These are phyloP conservation scores for Pseudocercospora crystallina DNA, from an alignment of 2,329 filamentous ascomycete genomes.

Conservation along the genomic window DNA sequence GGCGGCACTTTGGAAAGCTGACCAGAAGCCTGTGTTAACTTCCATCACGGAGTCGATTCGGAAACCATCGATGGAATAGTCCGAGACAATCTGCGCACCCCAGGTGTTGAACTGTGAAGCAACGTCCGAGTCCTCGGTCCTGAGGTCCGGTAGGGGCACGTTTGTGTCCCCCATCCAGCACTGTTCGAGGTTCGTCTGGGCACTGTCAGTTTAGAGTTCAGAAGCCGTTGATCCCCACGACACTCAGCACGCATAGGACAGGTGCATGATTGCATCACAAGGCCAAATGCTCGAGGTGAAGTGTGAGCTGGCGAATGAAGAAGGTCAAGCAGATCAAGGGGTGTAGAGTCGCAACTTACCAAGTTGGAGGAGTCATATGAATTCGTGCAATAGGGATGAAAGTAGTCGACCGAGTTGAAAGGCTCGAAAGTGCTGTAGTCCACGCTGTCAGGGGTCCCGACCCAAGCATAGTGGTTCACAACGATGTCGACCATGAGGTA, in stretches of 20 bases:
- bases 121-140: conserved; percentile 55
- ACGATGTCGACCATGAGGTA: conserved; percentile 43
- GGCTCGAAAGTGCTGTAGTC: conserved; percentile 39
- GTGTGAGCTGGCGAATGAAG: not conserved
- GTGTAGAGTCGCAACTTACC: conserved; percentile 14
- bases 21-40: conserved; percentile 45
- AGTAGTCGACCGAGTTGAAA: conserved; percentile 41
- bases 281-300: not conserved
- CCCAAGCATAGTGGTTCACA: conserved; percentile 39
- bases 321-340: not conserved
- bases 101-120: conserved; percentile 56
- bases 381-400: conserved; percentile 58
- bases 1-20: conserved; percentile 36
- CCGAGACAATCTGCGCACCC: conserved; percentile 57
- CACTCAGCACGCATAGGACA: too few relatives aligned
- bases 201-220: not conserved
- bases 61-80: conserved; percentile 61
- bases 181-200: conserved; percentile 35
- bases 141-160: conserved; percentile 62
- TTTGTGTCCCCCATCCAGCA: conserved; percentile 59
- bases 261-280: too few relatives aligned
- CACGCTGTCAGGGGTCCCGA: conserved; percentile 27
- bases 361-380: conserved; percentile 46
- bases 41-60: conserved; percentile 53
- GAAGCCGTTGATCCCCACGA: not conserved